Percentiles rank a stretch among this genome's conserved stretches.
phyloP scores from a whole-genome alignment of 1,139 yeast genomes.

The Blastobotrys elegans region DNA sequence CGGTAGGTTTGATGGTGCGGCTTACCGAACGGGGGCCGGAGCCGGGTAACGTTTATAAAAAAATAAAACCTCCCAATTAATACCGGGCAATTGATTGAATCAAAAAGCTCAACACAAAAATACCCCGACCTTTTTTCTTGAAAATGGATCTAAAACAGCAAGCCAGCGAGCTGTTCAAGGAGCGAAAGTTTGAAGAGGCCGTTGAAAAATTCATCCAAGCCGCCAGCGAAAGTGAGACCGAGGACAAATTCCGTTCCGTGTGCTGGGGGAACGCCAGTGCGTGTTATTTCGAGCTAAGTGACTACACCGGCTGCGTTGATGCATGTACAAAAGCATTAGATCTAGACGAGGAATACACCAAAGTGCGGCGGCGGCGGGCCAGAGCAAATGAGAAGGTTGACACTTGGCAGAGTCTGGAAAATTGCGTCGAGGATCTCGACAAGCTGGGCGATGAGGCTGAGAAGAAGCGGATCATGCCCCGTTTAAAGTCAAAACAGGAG shows the following conservation, averaged over 20 bases:
- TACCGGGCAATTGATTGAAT: too few species aligned
- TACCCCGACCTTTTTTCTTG: conserved; percentile 29
- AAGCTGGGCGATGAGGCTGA: conserved; percentile 13
- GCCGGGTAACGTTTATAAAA: too few species aligned
- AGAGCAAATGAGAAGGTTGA: conserved; percentile 45
- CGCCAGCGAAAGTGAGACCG: conserved; percentile 40
- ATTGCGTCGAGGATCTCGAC: conserved; percentile 25
- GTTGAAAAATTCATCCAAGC: conserved; percentile 60
- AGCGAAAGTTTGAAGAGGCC: conserved; percentile 50
- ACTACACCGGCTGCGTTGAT: conserved; percentile 63
- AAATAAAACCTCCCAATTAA: too few species aligned
- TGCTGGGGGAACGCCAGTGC: conserved; percentile 75
- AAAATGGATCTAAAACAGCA: conserved; percentile 43
- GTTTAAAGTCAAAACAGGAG: conserved; percentile 24
- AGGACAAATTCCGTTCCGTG: conserved; percentile 43
- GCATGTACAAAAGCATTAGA: conserved; percentile 62
- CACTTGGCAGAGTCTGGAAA: conserved; percentile 28
- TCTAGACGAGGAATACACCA: conserved; percentile 53
- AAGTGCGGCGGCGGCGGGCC: conserved; percentile 68
- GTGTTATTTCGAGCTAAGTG: conserved; percentile 65
- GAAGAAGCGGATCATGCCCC: conserved; percentile 15
- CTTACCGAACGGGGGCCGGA: too few species aligned
- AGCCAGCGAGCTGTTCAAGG: conserved; percentile 61
- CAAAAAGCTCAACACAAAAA: too few species aligned
- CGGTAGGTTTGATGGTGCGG: too few species aligned